A percentile compares a stretch with the other conserved stretches of the same genome.
Conservation (phyloP, 345 rosid genomes). For the Noccaea bulbosa region DNA sequence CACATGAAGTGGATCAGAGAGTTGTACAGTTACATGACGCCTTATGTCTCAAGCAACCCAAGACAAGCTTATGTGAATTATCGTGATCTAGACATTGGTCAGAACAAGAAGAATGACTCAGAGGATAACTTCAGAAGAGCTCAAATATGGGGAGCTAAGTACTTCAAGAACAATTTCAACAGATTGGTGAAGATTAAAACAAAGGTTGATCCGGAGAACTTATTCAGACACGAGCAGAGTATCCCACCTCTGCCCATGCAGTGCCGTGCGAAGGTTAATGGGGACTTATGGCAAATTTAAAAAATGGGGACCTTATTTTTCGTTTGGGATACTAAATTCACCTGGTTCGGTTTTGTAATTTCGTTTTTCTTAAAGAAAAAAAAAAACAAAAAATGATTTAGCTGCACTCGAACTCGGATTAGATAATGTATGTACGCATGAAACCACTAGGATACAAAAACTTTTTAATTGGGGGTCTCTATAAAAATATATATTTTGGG, state of each 20-base stretch:
- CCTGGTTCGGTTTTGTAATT: too few relatives aligned
- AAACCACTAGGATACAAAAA: too few relatives aligned
- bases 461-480: too few relatives aligned
- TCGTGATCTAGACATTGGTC: constrained; percentile 68
- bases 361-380: too few relatives aligned
- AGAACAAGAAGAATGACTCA: constrained; percentile 38
- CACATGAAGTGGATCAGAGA: constrained; percentile 49
- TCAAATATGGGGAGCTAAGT: constrained; percentile 49
- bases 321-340: too few relatives aligned
- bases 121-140: constrained; percentile 41
- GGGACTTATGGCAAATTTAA: too few relatives aligned
- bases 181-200: constrained; percentile 44
- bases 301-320: too few relatives aligned
- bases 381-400: too few relatives aligned
- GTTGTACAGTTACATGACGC: constrained; percentile 55
- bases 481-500: too few relatives aligned
- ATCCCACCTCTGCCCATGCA: constrained; percentile 23
- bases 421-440: too few relatives aligned
- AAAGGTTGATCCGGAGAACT: constrained; percentile 49
- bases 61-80: constrained; percentile 65
- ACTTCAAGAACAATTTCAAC: constrained; percentile 45
- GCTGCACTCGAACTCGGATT: too few relatives aligned
- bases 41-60: constrained; percentile 58
- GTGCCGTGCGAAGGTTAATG: too few relatives aligned
- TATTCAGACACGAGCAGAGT: constrained; percentile 52